Base-by-base conservation (phyloP, 2,329 filamentous ascomycete genomes). In the Fusarium camptoceras region DNA sequence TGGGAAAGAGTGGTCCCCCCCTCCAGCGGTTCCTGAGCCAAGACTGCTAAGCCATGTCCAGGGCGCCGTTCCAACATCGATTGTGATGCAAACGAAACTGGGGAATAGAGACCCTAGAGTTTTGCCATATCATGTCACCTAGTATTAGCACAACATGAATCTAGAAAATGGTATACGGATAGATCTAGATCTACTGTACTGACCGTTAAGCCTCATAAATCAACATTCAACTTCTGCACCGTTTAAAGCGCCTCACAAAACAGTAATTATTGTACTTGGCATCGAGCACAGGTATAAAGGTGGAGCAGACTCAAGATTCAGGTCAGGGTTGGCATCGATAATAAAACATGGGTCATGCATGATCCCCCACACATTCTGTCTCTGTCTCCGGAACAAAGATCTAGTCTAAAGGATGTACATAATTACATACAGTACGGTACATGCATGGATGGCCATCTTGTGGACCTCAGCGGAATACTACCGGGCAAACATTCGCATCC, bases 241-340 rank as follows among this genome's bases (percentile, higher is more conserved):
- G 34, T 37, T 37, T 37, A 37, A n/a, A 37, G 34, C 18, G 18
- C 34, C 34, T 37, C 34, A 37, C 18, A 37, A 37, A 34, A 37
- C 31, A 37, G 31, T 11, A n/a, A n/a, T n/a, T n/a, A 37, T 6
- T 14, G 28, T 12, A 30, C 34, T 37, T 37, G 34, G 16, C 14
- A 51, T 24, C 25, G 24, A 22, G 37, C 15, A 34, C 37, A 24
- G 14, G 25, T 24, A 43, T n/a, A 47, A 41, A 43, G 37, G 50
- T 64, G 64, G 46, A 59, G 22, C 34, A 62, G 37, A 25, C 64
- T 43, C 22, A 18, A 43, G 34, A 43, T 48, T 47, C 61, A 66
- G 58, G 66, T 50, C 55, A 65, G 57, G 66, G 61, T 55, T 70
- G 57, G 62, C 66, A 70, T 70, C 48, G 66, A 66, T 51, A 66